A percentile compares a stretch with the other conserved stretches of the same genome.
These are phyloP conservation scores for Geum urbanum DNA, from an alignment of 306 rosid species.

Conservation along the genomic window DNA sequence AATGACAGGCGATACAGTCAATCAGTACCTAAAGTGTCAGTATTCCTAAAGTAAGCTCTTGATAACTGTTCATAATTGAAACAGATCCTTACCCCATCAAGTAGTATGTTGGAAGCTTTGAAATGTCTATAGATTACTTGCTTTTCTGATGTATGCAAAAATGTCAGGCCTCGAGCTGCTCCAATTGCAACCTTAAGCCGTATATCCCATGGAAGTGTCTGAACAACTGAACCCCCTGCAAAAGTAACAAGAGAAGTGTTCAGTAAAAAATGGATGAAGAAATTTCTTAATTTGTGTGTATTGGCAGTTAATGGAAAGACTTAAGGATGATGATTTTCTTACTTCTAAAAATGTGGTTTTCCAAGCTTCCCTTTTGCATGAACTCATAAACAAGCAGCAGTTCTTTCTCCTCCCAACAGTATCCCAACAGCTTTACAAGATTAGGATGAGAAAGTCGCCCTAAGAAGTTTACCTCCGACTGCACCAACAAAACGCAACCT, in stretches of 20 bases:
- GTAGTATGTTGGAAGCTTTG: constrained; percentile 91
- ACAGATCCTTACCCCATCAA: constrained; percentile 64
- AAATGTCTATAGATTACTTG: constrained; percentile 87
- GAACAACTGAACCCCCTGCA: constrained; percentile 79
- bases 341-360: constrained; percentile 95
- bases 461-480: constrained; percentile 86
- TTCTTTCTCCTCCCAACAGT: constrained; percentile 74
- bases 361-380: constrained; percentile 94
- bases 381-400: constrained; percentile 81
- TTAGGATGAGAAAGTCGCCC: constrained; percentile 90
- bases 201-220: constrained; percentile 73
- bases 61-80: neutral
- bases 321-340: constrained; percentile 28
- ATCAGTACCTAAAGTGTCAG: neutral
- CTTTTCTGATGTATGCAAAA: constrained; percentile 81
- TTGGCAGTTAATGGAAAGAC: constrained; percentile 7
- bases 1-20: neutral
- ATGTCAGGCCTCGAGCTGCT: constrained; percentile 88
- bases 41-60: neutral
- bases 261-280: neutral
- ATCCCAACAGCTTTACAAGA: constrained; percentile 84
- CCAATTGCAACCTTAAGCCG: constrained; percentile 92
- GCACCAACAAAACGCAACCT: constrained; percentile 34
- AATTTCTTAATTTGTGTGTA: constrained; percentile 9
- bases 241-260: constrained; percentile 21